Evolutionary conservation across 2,329 filamentous ascomycete species (phyloP), one percentile per base, ranked within the genome.

Genomic region (Fusarium buxicola): DNA sequence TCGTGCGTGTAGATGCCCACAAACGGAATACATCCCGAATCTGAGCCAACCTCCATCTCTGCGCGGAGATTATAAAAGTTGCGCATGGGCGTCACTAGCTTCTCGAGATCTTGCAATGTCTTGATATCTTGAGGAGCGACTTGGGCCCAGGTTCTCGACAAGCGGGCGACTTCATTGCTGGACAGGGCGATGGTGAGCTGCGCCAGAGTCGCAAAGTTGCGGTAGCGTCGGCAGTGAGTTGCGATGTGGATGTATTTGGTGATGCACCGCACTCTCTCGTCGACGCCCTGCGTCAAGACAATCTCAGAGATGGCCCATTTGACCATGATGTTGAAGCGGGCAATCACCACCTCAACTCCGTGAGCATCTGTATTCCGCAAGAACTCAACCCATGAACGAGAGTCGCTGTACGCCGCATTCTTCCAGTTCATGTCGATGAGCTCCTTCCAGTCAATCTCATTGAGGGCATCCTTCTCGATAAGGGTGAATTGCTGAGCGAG

Each of bases 391-490:
- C 92, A 95, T 18, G 92, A 92, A 49, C 88, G 85, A 31, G 87
- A 85, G 58, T 89, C 81, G 45, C 84, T 87, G 43, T 84, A 85
- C 13, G 85, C 83, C 15, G 83, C 80, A 67, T 92, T 87, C 72
- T 91, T 92, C 91, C 92, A 94, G 46, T 86, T 86, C 83, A 95
- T 89, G 51, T 93, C 90, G 51, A 94, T 91, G 11, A 95, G 81
- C 67, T 95, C 92, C 73, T 91, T 92, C 92, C 92, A 95, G 76
- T 94, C 91, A 61, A 95, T 91, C 74, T 94, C 92, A 66, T 92
- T 91, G 18, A 95, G 80, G 1, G 91, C 92, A 72, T 94, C 92
- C 74, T 94, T 94, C 72, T 95, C 92, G 41, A 95, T 92, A 30
- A 95, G 82, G 0, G 91, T 94, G 66, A 95, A 92, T 69, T 95